Evolutionary conservation across 2,329 filamentous ascomycete genomes (phyloP), one percentile per base, ranked within the genome.

Genomic region (Hypomyces perniciosus): DNA sequence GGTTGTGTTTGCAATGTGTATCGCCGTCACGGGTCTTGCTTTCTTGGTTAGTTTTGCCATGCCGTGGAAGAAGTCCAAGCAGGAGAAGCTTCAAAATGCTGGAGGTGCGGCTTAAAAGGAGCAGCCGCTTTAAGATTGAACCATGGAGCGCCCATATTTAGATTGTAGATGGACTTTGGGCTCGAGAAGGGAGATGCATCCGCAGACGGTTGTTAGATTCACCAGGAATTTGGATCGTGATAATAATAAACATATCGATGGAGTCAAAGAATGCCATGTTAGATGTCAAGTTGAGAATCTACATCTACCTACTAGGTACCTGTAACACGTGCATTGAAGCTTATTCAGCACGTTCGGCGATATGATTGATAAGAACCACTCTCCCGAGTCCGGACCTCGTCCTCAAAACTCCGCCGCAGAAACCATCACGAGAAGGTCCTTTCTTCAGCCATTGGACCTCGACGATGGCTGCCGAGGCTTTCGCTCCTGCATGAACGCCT

Each of bases 1-100:
- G 61, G 81, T 85, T 6, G 73, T 76, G 4, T 78, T 83, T 37
- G 84, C 81, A 8, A 71, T 84, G 56, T 74, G 75, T 10, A 71
- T 76, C 20, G 62, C 83, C 4, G 75, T 73, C 30, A 72, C 67
- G 2, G 72, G 72, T 3, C 47, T 75, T 28, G 65, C 72, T 0
- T 63, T 69, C 4, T 33, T 72, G 4, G 50, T 72, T 13, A 61
- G 61, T 12, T 51, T 71, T 4, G 61, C 54, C 28, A 67, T 66
- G 7, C 62, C 62, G 28, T 75, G 73, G 73, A 62, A 59, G 54
- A 70, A 65, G 58, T 65, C 71, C 44, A 62, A 67, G 46, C 62
- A 58, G 42, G 60, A 62, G 34, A 59, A 60, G 28, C 51, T 61
- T 28, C 56, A 48, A 34, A 45, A 55, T 41, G 63, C 45, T 4